Conservation (phyloP, 2,329 filamentous ascomycete species). For the Diaporthe sp. region DNA sequence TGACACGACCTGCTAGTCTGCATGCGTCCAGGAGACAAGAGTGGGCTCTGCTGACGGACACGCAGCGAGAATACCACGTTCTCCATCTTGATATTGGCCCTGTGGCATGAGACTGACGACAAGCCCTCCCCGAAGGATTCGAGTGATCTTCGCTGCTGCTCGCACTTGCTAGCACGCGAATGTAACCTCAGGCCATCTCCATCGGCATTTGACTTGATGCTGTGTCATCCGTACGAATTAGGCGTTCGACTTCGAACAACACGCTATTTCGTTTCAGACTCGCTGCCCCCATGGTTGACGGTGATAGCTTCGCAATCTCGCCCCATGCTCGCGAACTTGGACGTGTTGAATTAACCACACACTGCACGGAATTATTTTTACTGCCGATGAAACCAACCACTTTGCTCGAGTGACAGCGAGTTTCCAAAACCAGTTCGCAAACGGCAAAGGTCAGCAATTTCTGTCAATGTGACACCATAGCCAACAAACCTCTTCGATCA, state of each 20-base stretch:
- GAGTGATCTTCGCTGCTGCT: not conserved
- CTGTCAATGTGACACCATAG: not conserved
- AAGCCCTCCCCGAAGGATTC: not conserved
- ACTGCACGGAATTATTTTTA: not conserved
- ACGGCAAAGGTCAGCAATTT: not conserved
- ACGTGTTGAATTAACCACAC: not conserved
- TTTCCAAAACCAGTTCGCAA: not conserved
- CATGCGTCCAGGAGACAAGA: constrained; percentile 22
- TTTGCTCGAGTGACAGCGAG: not conserved
- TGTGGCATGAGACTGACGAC: constrained; percentile 27
- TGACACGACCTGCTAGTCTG: constrained; percentile 21
- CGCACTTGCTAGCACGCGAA: not conserved
- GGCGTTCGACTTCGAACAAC: not conserved
- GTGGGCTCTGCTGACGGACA: constrained; percentile 12
- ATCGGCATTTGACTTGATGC: not conserved
- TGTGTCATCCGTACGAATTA: not conserved
- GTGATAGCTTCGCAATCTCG: not conserved
- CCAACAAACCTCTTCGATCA: not conserved
- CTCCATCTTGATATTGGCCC: constrained; percentile 3
- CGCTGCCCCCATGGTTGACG: not conserved
- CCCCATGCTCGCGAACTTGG: not conserved
- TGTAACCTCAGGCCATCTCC: constrained; percentile 4
- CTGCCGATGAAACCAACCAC: not conserved
- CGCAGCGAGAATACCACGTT: constrained; percentile 15
- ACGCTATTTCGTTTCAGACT: not conserved